Conservation (phyloP, 257 asterid species). For the Nicotiana obtusifolia region DNA sequence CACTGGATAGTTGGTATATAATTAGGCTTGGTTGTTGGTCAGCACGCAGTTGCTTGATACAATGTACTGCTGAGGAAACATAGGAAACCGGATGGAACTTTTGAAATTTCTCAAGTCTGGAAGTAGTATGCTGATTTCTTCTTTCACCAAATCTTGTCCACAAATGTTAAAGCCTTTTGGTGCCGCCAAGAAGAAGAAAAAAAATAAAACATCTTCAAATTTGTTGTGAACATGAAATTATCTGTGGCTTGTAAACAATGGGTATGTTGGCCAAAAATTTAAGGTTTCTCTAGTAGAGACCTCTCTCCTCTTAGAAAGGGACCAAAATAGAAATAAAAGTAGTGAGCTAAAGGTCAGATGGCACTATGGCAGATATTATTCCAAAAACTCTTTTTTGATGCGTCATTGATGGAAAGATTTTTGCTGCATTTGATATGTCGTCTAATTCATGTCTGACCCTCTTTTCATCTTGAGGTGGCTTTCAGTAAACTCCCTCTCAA, state of each 20-base stretch:
- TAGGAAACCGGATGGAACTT: background rate
- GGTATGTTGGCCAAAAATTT: background rate
- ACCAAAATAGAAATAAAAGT: background rate
- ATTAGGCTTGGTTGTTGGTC: conserved; percentile 3
- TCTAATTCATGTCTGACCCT: background rate
- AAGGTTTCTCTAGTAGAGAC: conserved; percentile 3
- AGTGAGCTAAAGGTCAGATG: background rate
- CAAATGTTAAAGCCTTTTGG: background rate
- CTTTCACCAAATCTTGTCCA: background rate
- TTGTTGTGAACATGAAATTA: background rate
- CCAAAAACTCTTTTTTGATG: background rate
- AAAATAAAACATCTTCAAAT: background rate
- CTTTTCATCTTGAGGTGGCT: background rate
- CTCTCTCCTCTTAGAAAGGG: background rate
- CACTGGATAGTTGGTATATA: background rate
- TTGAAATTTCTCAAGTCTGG: background rate
- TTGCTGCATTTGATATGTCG: background rate
- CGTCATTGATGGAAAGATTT: background rate
- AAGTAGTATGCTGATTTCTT: background rate
- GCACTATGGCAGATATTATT: background rate
- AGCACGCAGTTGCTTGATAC: background rate
- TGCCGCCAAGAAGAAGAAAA: background rate
- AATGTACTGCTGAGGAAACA: background rate
- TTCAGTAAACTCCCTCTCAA: background rate
- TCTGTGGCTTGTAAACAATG: conserved; percentile 2